Evolutionary conservation across 495 filamentous ascomycete genomes (phyloP).

Genomic region (Baudoinia panamericana): DNA sequence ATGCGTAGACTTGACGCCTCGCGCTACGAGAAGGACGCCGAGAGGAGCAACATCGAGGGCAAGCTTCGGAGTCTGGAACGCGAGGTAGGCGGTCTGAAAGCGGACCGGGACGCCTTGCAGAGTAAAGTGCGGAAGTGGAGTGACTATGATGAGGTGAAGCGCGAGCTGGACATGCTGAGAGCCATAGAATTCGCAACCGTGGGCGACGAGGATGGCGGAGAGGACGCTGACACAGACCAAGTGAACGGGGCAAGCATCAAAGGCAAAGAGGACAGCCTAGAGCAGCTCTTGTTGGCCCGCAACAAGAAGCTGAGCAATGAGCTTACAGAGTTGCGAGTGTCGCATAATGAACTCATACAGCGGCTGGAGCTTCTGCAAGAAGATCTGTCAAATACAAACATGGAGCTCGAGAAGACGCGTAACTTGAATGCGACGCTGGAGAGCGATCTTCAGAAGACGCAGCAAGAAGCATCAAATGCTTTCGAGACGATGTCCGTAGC

Average conservation of each 20-base stretch:
- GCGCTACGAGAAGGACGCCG: conserved; percentile 65
- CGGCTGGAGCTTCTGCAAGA: conserved; percentile 70
- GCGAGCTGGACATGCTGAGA: conserved; percentile 90
- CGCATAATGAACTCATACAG: conserved; percentile 78
- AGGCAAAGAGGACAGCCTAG: conserved; percentile 65
- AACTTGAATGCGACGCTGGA: conserved; percentile 79
- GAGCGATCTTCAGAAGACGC: conserved; percentile 76
- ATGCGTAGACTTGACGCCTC: conserved; percentile 74
- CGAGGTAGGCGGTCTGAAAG: conserved; percentile 49
- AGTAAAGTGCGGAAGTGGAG: conserved; percentile 73
- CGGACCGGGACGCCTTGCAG: conserved; percentile 58
- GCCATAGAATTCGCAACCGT: conserved; percentile 83
- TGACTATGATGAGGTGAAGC: conserved; percentile 92
- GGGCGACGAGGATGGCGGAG: conserved; percentile 24
- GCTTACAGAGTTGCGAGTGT: conserved; percentile 81
- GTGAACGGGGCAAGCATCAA: conserved; percentile 40
- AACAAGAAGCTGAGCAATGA: conserved; percentile 96
- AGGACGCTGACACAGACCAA: conserved; percentile 12
- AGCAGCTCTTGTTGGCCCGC: conserved; percentile 78
- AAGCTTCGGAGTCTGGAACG: conserved; percentile 63
- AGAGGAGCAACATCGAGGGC: conserved; percentile 57
- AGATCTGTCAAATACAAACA: conserved; percentile 69
- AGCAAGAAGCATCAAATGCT: conserved; percentile 67
- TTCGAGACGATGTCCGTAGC: conserved; percentile 84
- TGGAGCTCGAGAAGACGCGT: conserved; percentile 73